Evolutionary conservation across 2,329 filamentous ascomycete genomes (phyloP).

Genomic region (Geosmithia flava): DNA sequence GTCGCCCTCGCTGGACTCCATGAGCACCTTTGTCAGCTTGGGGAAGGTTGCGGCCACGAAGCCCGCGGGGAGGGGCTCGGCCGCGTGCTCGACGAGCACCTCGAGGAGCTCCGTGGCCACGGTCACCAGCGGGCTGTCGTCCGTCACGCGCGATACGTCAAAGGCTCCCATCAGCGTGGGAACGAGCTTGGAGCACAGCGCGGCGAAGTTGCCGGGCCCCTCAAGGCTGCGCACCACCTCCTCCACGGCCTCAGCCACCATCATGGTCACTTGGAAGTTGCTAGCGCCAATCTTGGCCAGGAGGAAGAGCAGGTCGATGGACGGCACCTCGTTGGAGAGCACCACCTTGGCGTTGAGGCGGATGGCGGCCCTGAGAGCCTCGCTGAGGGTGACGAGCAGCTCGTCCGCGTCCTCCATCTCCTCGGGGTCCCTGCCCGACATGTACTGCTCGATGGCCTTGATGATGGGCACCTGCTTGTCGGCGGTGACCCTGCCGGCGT

Average conservation of each 20-base stretch:
- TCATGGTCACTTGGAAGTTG: slow-evolving; percentile 82
- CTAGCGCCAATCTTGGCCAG: slow-evolving; percentile 78
- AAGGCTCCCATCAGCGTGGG: slow-evolving; percentile 83
- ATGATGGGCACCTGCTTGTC: slow-evolving; percentile 50
- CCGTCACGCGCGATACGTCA: slow-evolving; percentile 73
- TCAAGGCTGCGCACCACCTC: slow-evolving; percentile 64
- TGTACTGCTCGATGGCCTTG: slow-evolving; percentile 57
- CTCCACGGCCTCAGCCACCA: slow-evolving; percentile 86
- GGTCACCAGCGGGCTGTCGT: slow-evolving; percentile 74
- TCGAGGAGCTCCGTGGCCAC: slow-evolving; percentile 77
- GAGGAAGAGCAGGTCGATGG: slow-evolving; percentile 74
- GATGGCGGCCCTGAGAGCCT: slow-evolving; percentile 75
- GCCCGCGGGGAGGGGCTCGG: slow-evolving; percentile 72
- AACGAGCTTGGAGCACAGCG: slow-evolving; percentile 73
- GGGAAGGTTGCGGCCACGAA: slow-evolving; percentile 80
- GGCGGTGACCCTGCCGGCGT: slow-evolving; percentile 33
- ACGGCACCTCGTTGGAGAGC: slow-evolving; percentile 57
- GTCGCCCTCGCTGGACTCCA: slow-evolving; percentile 77
- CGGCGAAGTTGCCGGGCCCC: slow-evolving; percentile 57
- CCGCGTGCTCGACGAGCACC: slow-evolving; percentile 69
- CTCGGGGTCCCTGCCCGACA: slow-evolving; percentile 66
- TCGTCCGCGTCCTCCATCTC: slow-evolving; percentile 87
- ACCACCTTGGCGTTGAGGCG: slow-evolving; percentile 65
- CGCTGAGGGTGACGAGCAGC: slow-evolving; percentile 77
- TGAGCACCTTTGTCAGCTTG: slow-evolving; percentile 71